Conservation (phyloP, 441 rosid species). For the Croton setiger region DNA sequence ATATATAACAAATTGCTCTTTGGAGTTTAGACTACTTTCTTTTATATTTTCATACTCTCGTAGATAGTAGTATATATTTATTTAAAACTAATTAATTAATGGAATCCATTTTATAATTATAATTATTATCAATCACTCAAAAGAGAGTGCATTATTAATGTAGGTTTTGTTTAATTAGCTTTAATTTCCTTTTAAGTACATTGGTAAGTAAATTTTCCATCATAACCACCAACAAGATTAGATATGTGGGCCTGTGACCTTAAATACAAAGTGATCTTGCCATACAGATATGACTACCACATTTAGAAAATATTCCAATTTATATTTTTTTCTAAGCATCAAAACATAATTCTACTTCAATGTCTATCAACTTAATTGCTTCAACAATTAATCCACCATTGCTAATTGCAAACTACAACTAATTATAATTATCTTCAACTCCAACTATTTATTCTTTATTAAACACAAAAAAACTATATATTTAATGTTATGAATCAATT, state of each 20-base stretch:
- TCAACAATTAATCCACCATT: conserved; percentile 11
- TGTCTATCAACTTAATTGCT: conserved; percentile 15
- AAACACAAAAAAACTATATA: no score
- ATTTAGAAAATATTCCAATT: conserved; percentile 28
- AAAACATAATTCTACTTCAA: conserved; percentile 23
- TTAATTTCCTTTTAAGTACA: conserved; percentile 41
- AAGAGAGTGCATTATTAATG: conserved; percentile 22
- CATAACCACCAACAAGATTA: conserved; percentile 58
- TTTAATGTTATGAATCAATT: no score
- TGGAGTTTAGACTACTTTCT: no score
- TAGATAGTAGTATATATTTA: no score
- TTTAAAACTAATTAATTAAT: no score
- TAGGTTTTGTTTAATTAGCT: conserved; percentile 22
- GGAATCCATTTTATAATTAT: conserved; percentile 21
- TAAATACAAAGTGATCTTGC: conserved; percentile 33
- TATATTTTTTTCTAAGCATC: conserved; percentile 20
- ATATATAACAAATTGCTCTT: no score
- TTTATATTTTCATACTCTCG: no score
- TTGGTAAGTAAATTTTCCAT: conserved; percentile 32
- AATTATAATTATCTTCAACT: neutral
- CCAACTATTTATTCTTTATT: no score
- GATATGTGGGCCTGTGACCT: conserved; percentile 49
- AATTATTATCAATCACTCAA: conserved; percentile 11
- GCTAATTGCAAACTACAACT: neutral
- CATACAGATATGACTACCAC: conserved; percentile 33